Conservation (phyloP, 192 early-diverging fungal species). For the Coemansia sp. region DNA sequence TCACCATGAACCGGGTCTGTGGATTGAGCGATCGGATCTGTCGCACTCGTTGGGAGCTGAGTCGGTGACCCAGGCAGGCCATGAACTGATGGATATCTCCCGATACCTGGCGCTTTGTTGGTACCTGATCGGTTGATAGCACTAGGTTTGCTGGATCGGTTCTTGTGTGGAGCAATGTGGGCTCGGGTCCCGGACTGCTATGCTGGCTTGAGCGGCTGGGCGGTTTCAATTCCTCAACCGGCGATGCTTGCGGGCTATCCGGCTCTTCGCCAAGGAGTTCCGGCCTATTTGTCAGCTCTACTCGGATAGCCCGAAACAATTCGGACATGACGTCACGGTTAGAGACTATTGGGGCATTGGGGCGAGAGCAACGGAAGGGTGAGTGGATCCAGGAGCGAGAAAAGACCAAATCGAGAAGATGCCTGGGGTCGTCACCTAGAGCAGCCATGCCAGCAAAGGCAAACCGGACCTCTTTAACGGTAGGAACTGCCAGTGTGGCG, state of each 20-base stretch:
- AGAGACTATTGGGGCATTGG: constrained; percentile 5
- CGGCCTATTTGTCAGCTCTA: constrained; percentile 7
- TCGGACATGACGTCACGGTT: constrained; percentile 28
- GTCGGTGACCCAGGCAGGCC: constrained; percentile 46
- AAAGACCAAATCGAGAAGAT: constrained; percentile 45
- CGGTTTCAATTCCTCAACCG: not conserved
- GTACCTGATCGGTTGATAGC: not conserved
- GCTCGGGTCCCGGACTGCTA: not conserved
- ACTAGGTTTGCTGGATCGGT: not conserved
- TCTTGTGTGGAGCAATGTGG: not conserved
- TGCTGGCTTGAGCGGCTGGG: not conserved
- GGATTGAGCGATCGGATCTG: constrained; percentile 22
- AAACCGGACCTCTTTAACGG: constrained; percentile 43
- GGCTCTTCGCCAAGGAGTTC: too few relatives aligned
- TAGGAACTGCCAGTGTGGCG: constrained; percentile 37
- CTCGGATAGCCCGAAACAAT: constrained; percentile 32
- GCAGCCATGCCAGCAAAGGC: constrained; percentile 47
- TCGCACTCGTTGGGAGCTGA: constrained; percentile 27
- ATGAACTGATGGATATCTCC: constrained; percentile 53
- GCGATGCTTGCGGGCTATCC: too few relatives aligned
- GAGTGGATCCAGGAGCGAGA: constrained; percentile 30
- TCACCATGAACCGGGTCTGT: constrained; percentile 35
- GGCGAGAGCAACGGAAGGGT: constrained; percentile 21
- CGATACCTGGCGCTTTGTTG: constrained; percentile 15
- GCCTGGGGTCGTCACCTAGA: constrained; percentile 28